Base-by-base conservation (phyloP, 179 eudicot species). In the Heliamphora pulchella region DNA sequence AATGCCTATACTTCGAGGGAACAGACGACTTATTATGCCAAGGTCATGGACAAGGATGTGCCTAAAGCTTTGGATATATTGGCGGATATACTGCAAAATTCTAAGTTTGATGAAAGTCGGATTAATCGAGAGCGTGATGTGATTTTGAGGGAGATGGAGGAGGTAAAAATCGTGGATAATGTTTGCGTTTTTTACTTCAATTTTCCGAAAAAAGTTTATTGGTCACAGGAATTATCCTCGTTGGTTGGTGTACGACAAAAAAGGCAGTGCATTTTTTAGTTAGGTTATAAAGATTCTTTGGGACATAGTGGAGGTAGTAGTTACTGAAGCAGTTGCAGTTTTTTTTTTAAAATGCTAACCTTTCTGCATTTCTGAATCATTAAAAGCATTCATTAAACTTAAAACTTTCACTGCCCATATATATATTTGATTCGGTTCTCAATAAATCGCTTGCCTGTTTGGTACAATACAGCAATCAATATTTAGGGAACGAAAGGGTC, bases 81-180 rank as follows among this genome's bases (percentile, higher is more conserved):
- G 74, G 87, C 89, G 3, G 87, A 86, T 75, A 85, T 92, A 50
- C 70, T 94, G 84, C 97, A 92, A 89, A 88, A 87, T 81, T 86
- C 88, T 10, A 89, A 79, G 77, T 85, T 90, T 31, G 91, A 85
- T 44, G 87, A 88, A 44, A 58, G 71, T 0, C 78, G 74, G 59
- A 83, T 92, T 51, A 77, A 64, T 2, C 80, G 86, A 8, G 89
- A 89, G 81, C 90, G 95, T 1, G 79, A 84, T 81, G 88, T 86
- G 6, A 90, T 94, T 71, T 80, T 94, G 5, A 79, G 86, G 4
- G 92, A 94, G 69, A 91, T 86, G 87, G 93, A 92, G 70, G 87
- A 89, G 97, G 98, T 94, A 69, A 14, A 1, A 47, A 0, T 20
- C 7, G 15, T 67, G 51, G 50, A 51, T 79, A 20, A 48, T 44